Evolutionary conservation across 495 filamentous ascomycete species (phyloP).

Genomic region (Halenospora varia): DNA sequence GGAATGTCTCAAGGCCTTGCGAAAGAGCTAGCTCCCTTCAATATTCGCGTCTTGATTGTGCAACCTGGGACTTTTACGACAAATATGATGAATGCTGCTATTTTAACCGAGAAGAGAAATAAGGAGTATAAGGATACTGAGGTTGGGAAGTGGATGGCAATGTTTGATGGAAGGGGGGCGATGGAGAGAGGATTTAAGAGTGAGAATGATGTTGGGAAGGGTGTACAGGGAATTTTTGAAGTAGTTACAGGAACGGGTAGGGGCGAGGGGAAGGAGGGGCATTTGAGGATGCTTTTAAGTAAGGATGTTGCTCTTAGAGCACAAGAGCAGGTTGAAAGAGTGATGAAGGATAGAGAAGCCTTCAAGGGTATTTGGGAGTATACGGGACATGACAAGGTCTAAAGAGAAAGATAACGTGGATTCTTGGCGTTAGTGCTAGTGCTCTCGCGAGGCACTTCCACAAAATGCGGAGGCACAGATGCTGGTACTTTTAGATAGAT

Average conservation of each 20-base stretch:
- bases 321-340: constrained; percentile 29
- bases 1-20: constrained; percentile 41
- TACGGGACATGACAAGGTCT: constrained; percentile 36
- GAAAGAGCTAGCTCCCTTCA: constrained; percentile 42
- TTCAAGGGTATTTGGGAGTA: constrained; percentile 35
- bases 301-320: constrained; percentile 36
- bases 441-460: too few species aligned
- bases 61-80: constrained; percentile 52
- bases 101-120: constrained; percentile 5
- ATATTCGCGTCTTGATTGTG: constrained; percentile 40
- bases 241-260: constrained; percentile 30
- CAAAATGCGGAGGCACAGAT: too few species aligned
- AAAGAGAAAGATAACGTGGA: too few species aligned
- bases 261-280: constrained; percentile 32
- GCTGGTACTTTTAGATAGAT: too few species aligned
- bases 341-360: constrained; percentile 32
- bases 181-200: constrained; percentile 11
- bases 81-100: constrained; percentile 25
- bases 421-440: too few species aligned
- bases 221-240: constrained; percentile 42
- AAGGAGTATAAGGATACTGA: constrained; percentile 24
- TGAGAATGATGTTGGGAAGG: constrained; percentile 41
- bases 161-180: too few species aligned
- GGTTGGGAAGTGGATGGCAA: constrained; percentile 2
- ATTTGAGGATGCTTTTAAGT: constrained; percentile 41